Base-by-base conservation (phyloP, 805 yeast genomes). In the Candida adriatica region DNA sequence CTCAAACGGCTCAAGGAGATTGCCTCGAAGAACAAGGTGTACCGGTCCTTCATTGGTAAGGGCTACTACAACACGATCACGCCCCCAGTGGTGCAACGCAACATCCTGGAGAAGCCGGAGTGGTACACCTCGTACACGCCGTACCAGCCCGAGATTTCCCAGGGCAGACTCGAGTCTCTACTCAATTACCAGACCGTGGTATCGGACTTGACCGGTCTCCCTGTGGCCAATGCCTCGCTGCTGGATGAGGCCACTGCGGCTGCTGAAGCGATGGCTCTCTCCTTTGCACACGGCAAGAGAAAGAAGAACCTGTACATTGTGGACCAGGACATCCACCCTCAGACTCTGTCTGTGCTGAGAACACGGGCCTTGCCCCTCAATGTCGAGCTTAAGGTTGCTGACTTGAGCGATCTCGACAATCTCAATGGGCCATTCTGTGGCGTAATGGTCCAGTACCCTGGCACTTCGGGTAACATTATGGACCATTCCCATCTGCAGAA, bases 101-200 rank as follows among this genome's bases (percentile, higher is more conserved):
- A 92, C 51, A 59, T 92, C 37, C 64, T 92, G 35, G 98, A 92
- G 59, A 75, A 80, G 39, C 98, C 98, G 6, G 95, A 87, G 54
- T 92, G 98, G 98, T 92, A 92, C 66, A 92, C 98, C 14, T 86
- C 96, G 1, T 92, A 92, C 57, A 92, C 98, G 16, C 98, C 98
- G 21, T 92, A 92, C 58, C 98, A 92, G 63, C 96, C 98, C 1
- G 98, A 92, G 58, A 88, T 92, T 37, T 82, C 96, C 1, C 98
- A 92, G 61, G 98, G 98, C 33, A 76, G 98, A 48, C 69, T 92
- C 48, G 95, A 90, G 61, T 76, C 92, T 15, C 64, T 92, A 41
- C 64, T 92, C 41, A 92, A 92, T 59, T 92, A 73, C 62, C 98
- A 92, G 62, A 92, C 98, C n/a, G 67, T 90, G 51, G 68, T 92